Conservation (phyloP, 2,329 filamentous ascomycete species). For the Cladorrhinum sp. region DNA sequence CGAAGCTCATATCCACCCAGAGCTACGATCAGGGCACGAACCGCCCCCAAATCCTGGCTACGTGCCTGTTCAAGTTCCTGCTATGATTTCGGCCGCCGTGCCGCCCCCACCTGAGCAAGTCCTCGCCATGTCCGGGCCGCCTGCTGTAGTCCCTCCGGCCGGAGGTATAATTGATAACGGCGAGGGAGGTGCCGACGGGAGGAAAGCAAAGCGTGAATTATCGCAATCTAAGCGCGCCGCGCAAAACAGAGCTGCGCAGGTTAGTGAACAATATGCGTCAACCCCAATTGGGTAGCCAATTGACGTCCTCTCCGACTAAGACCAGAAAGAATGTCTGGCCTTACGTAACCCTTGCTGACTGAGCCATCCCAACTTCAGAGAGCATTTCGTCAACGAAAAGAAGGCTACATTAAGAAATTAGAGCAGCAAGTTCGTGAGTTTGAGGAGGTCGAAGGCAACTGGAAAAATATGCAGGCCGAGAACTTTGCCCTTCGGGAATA, state of each 20-base stretch:
- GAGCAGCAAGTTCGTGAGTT: conserved; percentile 89
- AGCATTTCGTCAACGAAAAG: conserved; percentile 95
- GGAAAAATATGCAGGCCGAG: conserved; percentile 78
- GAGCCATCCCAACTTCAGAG: conserved; percentile 53
- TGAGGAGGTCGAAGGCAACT: conserved; percentile 69
- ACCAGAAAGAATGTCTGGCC: background rate
- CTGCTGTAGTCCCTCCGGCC: conserved; percentile 26
- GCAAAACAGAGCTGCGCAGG: conserved; percentile 95
- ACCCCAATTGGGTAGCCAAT: background rate
- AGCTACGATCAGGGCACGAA: conserved; percentile 38
- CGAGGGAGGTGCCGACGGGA: conserved; percentile 48
- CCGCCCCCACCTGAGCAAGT: conserved; percentile 27
- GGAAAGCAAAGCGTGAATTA: conserved; percentile 84
- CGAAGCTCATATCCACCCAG: conserved; percentile 49
- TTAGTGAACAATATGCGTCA: conserved; percentile 44
- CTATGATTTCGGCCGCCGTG: conserved; percentile 35
- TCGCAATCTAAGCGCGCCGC: conserved; percentile 95
- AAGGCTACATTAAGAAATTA: conserved; percentile 96
- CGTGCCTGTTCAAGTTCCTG: conserved; percentile 29
- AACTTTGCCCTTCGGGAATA: conserved; percentile 92
- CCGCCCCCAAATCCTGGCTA: conserved; percentile 20
- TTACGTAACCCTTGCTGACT: conserved; percentile 20
- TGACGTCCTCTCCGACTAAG: background rate
- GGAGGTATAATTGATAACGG: conserved; percentile 32
- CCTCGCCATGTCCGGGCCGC: conserved; percentile 32